A percentile compares a stretch with the other conserved stretches of the same genome.
Conservation (phyloP, 2,329 filamentous ascomycete genomes). For the Trichoderma oligosporum region DNA sequence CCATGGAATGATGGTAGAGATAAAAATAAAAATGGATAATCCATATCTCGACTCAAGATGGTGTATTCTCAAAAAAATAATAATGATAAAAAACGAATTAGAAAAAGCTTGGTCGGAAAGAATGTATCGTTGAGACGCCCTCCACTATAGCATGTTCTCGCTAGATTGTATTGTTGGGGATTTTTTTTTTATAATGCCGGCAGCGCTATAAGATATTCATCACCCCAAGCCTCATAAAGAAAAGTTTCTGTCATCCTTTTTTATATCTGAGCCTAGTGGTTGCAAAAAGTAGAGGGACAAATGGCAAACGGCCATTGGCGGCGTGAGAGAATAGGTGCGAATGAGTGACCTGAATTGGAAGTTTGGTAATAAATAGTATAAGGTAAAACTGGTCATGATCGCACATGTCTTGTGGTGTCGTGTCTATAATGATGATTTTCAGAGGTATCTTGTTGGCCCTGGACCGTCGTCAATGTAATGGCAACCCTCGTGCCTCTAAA, state of each 20-base stretch:
- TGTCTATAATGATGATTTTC: conserved; percentile 31
- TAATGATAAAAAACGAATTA: background rate
- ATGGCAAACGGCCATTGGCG: background rate
- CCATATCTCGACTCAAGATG: background rate
- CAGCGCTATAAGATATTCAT: background rate
- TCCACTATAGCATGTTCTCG: background rate
- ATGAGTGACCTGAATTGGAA: conserved; percentile 19
- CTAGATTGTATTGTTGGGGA: background rate
- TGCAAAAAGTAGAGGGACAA: background rate
- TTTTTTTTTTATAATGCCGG: background rate
- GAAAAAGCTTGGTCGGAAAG: background rate
- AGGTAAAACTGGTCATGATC: conserved; percentile 19
- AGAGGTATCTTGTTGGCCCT: conserved; percentile 22
- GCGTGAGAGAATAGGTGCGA: conserved; percentile 8
- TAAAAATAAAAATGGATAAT: conserved; percentile 16
- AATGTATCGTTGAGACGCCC: conserved; percentile 1
- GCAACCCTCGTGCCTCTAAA: conserved; percentile 21
- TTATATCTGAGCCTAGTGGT: background rate
- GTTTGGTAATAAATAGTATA: conserved; percentile 16
- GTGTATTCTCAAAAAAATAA: conserved; percentile 21
- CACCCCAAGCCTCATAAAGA: background rate
- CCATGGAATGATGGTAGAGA: conserved; percentile 23
- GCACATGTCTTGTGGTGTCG: conserved; percentile 30
- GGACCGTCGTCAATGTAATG: conserved; percentile 19
- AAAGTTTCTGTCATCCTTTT: background rate